Conservation (phyloP, 2,329 filamentous ascomycete genomes). For the Hyphodiscus sp. region DNA sequence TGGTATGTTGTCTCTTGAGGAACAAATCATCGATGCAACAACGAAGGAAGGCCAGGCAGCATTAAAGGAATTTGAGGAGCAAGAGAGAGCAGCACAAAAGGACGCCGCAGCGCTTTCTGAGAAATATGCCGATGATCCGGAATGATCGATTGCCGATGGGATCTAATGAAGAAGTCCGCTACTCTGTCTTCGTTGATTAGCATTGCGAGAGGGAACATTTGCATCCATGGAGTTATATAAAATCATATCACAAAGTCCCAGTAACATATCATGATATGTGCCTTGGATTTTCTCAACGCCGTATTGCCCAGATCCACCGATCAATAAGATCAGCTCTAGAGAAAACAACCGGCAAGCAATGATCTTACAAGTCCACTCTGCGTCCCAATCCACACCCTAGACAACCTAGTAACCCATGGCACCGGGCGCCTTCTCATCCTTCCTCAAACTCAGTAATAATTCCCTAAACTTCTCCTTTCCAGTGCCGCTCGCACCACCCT, state of each 20-base stretch:
- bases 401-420: slow-evolving; percentile 51
- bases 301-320: slow-evolving; percentile 21
- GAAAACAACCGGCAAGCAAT: slow-evolving; percentile 23
- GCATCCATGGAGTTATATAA: not conserved
- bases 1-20: slow-evolving; percentile 83
- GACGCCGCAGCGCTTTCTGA: slow-evolving; percentile 16
- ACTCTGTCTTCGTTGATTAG: not conserved
- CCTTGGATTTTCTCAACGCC: slow-evolving; percentile 29
- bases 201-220: not conserved
- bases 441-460: slow-evolving; percentile 76
- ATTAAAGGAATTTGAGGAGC: slow-evolving; percentile 66
- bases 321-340: slow-evolving; percentile 20
- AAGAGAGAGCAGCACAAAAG: slow-evolving; percentile 32
- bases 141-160: slow-evolving; percentile 19
- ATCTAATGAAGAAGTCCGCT: not conserved
- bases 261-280: slow-evolving; percentile 17
- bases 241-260: not conserved
- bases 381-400: slow-evolving; percentile 3
- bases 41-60: slow-evolving; percentile 77
- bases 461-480: slow-evolving; percentile 97
- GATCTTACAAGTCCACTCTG: slow-evolving; percentile 24
- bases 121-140: slow-evolving; percentile 30
- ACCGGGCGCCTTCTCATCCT: slow-evolving; percentile 81
- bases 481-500: slow-evolving; percentile 80
- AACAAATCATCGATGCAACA: slow-evolving; percentile 91